Evolutionary conservation across 257 asterid genomes (phyloP).

Genomic region (Nicotiana sylvestris): DNA sequence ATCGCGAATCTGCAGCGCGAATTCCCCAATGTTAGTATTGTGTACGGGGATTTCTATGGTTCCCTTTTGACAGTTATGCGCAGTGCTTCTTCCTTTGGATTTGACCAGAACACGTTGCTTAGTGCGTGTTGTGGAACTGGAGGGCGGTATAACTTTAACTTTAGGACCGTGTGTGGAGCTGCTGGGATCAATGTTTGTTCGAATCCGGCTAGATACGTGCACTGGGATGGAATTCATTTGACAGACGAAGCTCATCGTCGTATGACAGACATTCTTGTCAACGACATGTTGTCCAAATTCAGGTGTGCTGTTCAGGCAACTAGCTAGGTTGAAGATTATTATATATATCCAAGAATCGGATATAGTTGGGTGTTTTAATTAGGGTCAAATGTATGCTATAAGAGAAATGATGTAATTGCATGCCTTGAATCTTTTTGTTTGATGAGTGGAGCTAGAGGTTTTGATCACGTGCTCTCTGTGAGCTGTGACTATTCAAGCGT

Average conservation of each 20-base stretch:
- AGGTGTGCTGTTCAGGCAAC: background rate
- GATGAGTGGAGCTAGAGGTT: background rate
- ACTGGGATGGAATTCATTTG: slow-evolving; percentile 13
- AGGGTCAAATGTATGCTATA: too few relatives aligned
- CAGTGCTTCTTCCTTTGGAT: background rate
- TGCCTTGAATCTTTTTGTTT: background rate
- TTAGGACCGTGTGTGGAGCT: background rate
- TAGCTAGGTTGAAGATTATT: too few relatives aligned
- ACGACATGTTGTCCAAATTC: background rate
- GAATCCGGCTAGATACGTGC: background rate
- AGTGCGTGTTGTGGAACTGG: slow-evolving; percentile 11
- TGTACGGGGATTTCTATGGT: background rate
- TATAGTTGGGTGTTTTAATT: background rate
- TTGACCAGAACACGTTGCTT: background rate
- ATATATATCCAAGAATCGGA: background rate
- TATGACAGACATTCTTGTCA: background rate
- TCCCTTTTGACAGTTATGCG: background rate
- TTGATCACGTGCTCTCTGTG: background rate
- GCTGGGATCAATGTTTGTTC: background rate
- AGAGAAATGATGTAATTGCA: background rate
- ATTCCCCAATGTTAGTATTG: background rate
- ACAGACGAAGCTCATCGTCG: slow-evolving; percentile 5
- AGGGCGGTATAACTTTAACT: background rate
- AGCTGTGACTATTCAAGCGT: background rate
- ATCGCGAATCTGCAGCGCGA: background rate